These are phyloP conservation scores for Lipomyces yarrowii DNA, from an alignment of 1,139 yeast genomes.

Conservation along the genomic window DNA sequence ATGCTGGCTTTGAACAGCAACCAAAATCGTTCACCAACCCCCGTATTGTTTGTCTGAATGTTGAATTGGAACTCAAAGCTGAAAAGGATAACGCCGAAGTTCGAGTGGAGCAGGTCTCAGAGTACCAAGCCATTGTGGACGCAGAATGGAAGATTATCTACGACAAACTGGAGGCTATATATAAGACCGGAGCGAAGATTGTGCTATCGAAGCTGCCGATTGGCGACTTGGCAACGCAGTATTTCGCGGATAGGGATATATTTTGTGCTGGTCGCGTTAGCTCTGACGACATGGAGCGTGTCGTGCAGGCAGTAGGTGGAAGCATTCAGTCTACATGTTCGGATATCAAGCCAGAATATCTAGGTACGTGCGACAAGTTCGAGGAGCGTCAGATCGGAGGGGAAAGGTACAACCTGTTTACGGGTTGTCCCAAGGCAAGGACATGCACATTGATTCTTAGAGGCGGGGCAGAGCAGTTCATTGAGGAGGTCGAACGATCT, in stretches of 20 bases:
- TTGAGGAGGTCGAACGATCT: slow-evolving; percentile 97
- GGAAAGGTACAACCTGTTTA: slow-evolving; percentile 88
- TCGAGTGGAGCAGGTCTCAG: slow-evolving; percentile 88
- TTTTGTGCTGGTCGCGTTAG: slow-evolving; percentile 98
- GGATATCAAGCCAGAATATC: slow-evolving; percentile 66
- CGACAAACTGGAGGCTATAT: slow-evolving; percentile 80
- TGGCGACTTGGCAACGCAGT: slow-evolving; percentile 98
- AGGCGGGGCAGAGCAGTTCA: slow-evolving; percentile 98
- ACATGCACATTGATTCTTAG: slow-evolving; percentile 91
- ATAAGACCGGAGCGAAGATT: slow-evolving; percentile 84
- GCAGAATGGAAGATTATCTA: slow-evolving; percentile 97
- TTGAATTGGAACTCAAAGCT: slow-evolving; percentile 94
- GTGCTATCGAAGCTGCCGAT: slow-evolving; percentile 93
- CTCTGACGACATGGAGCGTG: slow-evolving; percentile 87
- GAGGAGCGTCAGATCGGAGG: slow-evolving; percentile 96
- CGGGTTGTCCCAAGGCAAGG: slow-evolving; percentile 89
- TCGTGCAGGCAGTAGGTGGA: slow-evolving; percentile 93
- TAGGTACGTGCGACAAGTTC: slow-evolving; percentile 83
- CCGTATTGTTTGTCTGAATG: slow-evolving; percentile 79
- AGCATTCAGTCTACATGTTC: slow-evolving; percentile 84
- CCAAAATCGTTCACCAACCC: slow-evolving; percentile 84
- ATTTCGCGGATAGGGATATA: slow-evolving; percentile 91
- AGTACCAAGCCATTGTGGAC: slow-evolving; percentile 94
- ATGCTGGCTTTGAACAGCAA: slow-evolving; percentile 98
- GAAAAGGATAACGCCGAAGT: slow-evolving; percentile 99